Conservation (phyloP, 2,329 filamentous ascomycete species). For the Dactylellina cionopaga region DNA sequence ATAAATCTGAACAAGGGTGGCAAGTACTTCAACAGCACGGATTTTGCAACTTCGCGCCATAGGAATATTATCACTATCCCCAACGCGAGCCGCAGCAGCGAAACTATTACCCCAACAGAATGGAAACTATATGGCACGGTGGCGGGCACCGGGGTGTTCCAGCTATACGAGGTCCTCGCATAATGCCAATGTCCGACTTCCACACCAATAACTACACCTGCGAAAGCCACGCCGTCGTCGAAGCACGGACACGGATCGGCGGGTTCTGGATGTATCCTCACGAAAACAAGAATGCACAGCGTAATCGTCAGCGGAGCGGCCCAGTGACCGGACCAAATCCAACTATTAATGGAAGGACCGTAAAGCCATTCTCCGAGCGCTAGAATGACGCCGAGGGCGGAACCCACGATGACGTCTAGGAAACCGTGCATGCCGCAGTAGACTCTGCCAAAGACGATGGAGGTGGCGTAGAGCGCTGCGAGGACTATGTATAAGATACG, state of each 20-base stretch:
- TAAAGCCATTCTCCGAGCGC: conserved; percentile 68
- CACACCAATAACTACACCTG: conserved; percentile 85
- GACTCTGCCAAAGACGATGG: conserved; percentile 87
- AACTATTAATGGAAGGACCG: conserved; percentile 61
- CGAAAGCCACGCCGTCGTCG: conserved; percentile 93
- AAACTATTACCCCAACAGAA: conserved; percentile 72
- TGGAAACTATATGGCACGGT: conserved; percentile 73
- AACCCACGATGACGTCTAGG: conserved; percentile 85
- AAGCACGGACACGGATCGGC: conserved; percentile 97
- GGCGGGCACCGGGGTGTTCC: conserved; percentile 67
- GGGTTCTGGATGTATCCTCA: conserved; percentile 92
- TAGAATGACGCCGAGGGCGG: conserved; percentile 75
- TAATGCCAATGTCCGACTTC: conserved; percentile 88
- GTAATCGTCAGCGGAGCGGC: conserved; percentile 51
- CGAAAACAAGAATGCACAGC: conserved; percentile 63
- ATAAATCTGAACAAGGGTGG: conserved; percentile 89
- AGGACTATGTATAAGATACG: conserved; percentile 72
- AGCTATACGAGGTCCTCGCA: conserved; percentile 68
- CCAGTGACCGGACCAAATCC: conserved; percentile 55
- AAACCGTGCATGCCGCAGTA: conserved; percentile 99
- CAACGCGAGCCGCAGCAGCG: conserved; percentile 68
- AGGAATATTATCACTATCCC: conserved; percentile 86
- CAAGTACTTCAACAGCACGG: conserved; percentile 76
- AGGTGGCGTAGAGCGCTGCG: conserved; percentile 84
- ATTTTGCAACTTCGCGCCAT: conserved; percentile 92